These are phyloP conservation scores for Calamus simplicifolius DNA, from an alignment of 176 grass and related monocot genomes.

Conservation along the genomic window DNA sequence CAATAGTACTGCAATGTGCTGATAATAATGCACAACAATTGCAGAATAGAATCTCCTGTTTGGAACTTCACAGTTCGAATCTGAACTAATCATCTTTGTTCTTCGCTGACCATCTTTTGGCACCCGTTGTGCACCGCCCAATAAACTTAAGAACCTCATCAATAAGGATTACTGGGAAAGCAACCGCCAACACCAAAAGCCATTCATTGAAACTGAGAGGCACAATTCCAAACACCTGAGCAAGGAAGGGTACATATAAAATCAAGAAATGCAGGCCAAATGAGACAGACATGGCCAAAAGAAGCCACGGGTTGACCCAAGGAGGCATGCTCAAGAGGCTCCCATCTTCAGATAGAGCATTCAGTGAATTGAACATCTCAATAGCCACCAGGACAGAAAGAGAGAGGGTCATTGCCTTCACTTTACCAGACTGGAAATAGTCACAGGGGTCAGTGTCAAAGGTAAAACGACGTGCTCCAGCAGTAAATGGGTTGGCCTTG, in stretches of 20 bases:
- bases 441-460: conserved; percentile 71
- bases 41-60: too few species aligned
- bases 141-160: conserved; percentile 90
- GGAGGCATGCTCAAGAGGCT: conserved; percentile 92
- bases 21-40: too few species aligned
- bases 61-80: too few species aligned
- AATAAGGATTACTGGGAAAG: conserved; percentile 68
- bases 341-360: conserved; percentile 84
- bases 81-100: conserved; percentile 53
- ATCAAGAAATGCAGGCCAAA: conserved; percentile 90
- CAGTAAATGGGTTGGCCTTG: conserved; percentile 60
- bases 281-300: conserved; percentile 85
- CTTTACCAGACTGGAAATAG: conserved; percentile 90
- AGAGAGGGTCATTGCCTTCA: conserved; percentile 90
- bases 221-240: conserved; percentile 81
- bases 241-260: conserved; percentile 85
- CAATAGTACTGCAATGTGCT: too few species aligned
- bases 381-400: conserved; percentile 92
- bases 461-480: conserved; percentile 53
- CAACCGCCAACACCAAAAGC: conserved; percentile 73
- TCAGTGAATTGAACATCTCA: conserved; percentile 99
- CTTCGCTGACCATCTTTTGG: conserved; percentile 30
- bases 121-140: conserved; percentile 41
- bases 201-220: conserved; percentile 92
- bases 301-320: conserved; percentile 96